Percentiles rank a stretch among this genome's conserved stretches.
These are phyloP conservation scores for Apiospora koreana DNA, from an alignment of 2,329 filamentous ascomycete genomes.

Conservation along the genomic window DNA sequence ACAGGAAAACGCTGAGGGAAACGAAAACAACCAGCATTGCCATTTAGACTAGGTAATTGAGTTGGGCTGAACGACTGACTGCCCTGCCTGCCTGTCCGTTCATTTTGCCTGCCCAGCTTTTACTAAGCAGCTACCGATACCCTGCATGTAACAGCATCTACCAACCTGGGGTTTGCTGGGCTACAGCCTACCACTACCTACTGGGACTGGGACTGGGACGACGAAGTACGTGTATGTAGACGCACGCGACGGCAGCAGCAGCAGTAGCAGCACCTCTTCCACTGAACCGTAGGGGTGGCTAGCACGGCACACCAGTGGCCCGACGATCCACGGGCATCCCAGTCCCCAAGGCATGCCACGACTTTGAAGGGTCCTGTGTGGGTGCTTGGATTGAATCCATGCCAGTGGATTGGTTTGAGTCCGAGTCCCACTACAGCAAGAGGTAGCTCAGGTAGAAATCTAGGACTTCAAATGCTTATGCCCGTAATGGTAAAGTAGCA, in stretches of 20 bases:
- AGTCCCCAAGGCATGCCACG: conserved; percentile 3
- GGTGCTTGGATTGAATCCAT: background rate
- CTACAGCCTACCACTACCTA: too few species aligned
- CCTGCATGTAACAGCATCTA: conserved; percentile 7
- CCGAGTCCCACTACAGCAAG: background rate
- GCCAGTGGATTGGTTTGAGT: background rate
- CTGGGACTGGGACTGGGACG: background rate
- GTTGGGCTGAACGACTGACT: background rate
- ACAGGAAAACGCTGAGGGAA: background rate
- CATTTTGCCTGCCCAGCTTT: background rate
- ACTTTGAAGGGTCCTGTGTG: background rate
- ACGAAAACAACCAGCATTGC: background rate
- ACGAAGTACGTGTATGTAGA: too few species aligned
- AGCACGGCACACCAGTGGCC: conserved; percentile 1
- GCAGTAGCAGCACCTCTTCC: too few species aligned
- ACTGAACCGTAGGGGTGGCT: background rate
- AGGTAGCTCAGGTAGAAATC: background rate
- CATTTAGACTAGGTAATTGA: background rate
- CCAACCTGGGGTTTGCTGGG: background rate
- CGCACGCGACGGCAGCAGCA: too few species aligned
- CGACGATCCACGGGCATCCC: background rate
- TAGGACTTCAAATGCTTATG: too few species aligned
- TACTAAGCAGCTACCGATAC: background rate
- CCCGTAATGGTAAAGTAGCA: too few species aligned
- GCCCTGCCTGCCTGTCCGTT: too few species aligned